Base-by-base conservation (phyloP, 176 grass and related monocot genomes). In the Panicum miliaceum region DNA sequence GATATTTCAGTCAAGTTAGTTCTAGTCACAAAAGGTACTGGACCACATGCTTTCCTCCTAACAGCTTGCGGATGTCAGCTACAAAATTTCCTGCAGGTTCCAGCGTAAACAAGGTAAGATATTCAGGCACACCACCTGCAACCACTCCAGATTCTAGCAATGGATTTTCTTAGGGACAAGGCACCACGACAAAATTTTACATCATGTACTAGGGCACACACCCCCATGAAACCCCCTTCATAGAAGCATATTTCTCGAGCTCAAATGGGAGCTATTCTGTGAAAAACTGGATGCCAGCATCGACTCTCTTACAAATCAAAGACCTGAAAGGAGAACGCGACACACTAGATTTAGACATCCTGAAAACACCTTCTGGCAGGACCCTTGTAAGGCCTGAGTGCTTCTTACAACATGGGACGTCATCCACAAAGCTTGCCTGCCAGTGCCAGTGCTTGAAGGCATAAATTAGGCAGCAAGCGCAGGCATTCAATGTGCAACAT, bases 211-310 rank as follows among this genome's bases (percentile, higher is more conserved):
- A 27, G 22, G 34, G 43, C 73, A 77, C n/a, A 61, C 34, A n/a
- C 29, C 73, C 73, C 29, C 73, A 77, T 43, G 12, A 53, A 78
- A 88, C 50, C 54, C 79, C 80, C 50, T 61, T 81, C 68, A 20
- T 16, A 38, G 45, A 53, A 34, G 76, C n/a, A 79, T 75, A 29
- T 84, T 83, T 70, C 75, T 75, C 4, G 51, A 79, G 89, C 89
- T 90, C 84, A 63, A 83, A 90, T 90, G 60, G 61, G 84, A 84
- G 89, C 75, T 54, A 68, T 74, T 75, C 64, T 56, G 59, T 12
- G 38, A 47, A 82, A 82, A 72, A 60, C 16, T 68, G 48, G 73
- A 66, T 78, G 75, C 66, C 37, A 7, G 58, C 54, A 86, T 71
- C 54, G 47, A 73, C 68, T 68, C 64, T 41, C 84, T 74, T 84